These are phyloP conservation scores for Erodium maritimum DNA, from an alignment of 345 rosid genomes.

Conservation along the genomic window DNA sequence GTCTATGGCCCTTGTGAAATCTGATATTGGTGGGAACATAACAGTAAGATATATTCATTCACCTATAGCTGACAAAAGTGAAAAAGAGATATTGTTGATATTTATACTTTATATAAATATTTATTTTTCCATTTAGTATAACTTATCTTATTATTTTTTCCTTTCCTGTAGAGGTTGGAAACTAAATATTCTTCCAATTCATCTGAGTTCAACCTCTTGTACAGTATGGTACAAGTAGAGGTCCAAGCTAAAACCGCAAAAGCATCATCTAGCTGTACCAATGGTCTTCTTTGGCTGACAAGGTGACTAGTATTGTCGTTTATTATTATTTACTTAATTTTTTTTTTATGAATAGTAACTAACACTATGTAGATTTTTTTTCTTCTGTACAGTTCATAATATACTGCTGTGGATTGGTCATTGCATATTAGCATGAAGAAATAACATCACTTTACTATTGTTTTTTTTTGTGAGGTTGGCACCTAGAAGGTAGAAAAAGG, in stretches of 20 bases:
- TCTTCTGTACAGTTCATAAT: background rate
- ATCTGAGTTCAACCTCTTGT: slow-evolving; percentile 45
- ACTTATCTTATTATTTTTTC: background rate
- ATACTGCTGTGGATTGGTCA: background rate
- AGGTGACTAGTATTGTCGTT: slow-evolving; percentile 25
- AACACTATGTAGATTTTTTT: background rate
- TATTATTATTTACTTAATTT: background rate
- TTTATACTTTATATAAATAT: background rate
- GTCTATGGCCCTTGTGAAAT: slow-evolving; percentile 65
- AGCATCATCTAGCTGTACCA: slow-evolving; percentile 79
- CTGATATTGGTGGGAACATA: slow-evolving; percentile 74
- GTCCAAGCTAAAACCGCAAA: slow-evolving; percentile 59
- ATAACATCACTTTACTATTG: background rate
- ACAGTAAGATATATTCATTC: slow-evolving; percentile 28
- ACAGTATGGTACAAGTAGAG: slow-evolving; percentile 59
- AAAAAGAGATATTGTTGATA: background rate
- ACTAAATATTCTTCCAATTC: slow-evolving; percentile 54
- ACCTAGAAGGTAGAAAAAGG: background rate
- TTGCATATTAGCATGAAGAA: background rate
- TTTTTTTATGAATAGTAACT: background rate
- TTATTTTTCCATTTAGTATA: background rate
- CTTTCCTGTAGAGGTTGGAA: slow-evolving; percentile 59
- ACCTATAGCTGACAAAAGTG: no score
- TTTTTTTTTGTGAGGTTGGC: no score
- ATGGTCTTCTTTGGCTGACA: slow-evolving; percentile 92